phyloP scores from a whole-genome alignment of 2,329 filamentous ascomycete genomes.

The Fusarium ambrosium region DNA sequence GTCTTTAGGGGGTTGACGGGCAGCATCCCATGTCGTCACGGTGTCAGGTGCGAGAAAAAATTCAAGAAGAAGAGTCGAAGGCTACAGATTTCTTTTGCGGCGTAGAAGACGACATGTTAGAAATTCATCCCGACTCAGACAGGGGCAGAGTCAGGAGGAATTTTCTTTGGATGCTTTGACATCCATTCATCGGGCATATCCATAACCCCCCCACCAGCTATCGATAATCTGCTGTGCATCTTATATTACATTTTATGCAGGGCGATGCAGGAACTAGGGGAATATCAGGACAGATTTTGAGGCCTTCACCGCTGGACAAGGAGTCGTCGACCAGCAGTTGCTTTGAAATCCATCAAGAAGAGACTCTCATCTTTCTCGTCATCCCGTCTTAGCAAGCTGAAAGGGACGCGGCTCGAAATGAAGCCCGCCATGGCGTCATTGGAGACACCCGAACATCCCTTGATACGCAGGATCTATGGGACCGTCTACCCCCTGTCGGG shows the following conservation, averaged over 20 bases:
- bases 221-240: conserved; percentile 20
- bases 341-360: neutral
- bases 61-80: neutral
- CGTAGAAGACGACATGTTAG: conserved; percentile 13
- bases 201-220: conserved; percentile 2
- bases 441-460: conserved; percentile 29
- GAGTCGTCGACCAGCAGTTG: neutral
- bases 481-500: conserved; percentile 23
- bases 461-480: conserved; percentile 32
- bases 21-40: neutral
- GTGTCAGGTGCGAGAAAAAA: neutral
- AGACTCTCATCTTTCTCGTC: neutral
- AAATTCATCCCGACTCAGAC: conserved; percentile 38
- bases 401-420: conserved; percentile 26
- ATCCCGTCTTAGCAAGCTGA: neutral
- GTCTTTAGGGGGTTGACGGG: neutral
- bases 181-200: neutral
- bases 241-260: conserved; percentile 32
- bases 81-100: neutral
- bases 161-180: neutral
- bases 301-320: conserved; percentile 22
- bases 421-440: conserved; percentile 33
- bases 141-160: conserved; percentile 35
- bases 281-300: conserved; percentile 5
- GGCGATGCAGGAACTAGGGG: conserved; percentile 16